Evolutionary conservation across 345 rosid species (phyloP).

Genomic region (Angophora floribunda): DNA sequence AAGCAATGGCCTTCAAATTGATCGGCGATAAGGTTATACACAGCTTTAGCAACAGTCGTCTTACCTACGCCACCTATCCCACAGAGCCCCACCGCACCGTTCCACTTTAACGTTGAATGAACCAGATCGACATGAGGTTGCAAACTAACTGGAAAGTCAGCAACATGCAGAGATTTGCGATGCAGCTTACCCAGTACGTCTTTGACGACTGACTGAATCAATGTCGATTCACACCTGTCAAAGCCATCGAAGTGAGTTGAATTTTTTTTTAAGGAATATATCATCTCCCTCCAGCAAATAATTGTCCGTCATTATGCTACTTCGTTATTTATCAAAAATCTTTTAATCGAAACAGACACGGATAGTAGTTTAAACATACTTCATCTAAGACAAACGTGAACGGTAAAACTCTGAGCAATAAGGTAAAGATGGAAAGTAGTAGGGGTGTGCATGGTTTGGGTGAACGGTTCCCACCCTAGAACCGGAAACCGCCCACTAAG

Average conservation of each 20-base stretch:
- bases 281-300: too few species aligned
- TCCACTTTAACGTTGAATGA: neutral
- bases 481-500: too few species aligned
- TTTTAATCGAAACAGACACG: too few species aligned
- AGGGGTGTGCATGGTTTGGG: too few species aligned
- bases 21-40: conserved; percentile 3
- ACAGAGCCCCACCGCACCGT: neutral
- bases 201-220: neutral
- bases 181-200: neutral
- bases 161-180: neutral
- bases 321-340: too few species aligned
- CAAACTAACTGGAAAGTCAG: neutral
- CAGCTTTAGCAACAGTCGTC: conserved; percentile 15
- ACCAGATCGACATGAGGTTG: neutral
- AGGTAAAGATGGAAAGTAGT: too few species aligned
- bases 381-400: too few species aligned
- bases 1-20: conserved; percentile 22
- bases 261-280: too few species aligned
- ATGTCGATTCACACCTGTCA: neutral
- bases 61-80: conserved; percentile 1
- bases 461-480: too few species aligned
- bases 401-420: too few species aligned
- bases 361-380: too few species aligned
- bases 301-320: too few species aligned
- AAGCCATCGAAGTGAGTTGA: neutral